Evolutionary conservation across 2,329 filamentous ascomycete genomes (phyloP), one percentile per base, ranked within the genome.

Genomic region (Laburnicola sp.): DNA sequence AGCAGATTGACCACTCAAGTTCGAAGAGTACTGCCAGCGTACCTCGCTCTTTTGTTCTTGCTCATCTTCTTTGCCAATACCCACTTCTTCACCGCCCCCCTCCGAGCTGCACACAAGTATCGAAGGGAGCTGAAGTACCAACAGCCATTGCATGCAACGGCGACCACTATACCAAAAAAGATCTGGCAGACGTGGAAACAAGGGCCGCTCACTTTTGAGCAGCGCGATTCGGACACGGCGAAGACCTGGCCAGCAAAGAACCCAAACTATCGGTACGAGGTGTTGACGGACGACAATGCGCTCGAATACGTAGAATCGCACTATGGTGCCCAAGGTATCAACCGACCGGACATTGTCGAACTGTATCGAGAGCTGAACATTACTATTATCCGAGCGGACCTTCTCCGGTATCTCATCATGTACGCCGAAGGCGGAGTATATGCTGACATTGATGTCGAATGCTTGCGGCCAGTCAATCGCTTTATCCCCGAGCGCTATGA

Each of bases 151-250:
- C 64, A 70, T 40, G 23, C 54, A 4, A 45, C 62, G 26, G 58
- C 53, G 37, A 54, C 56, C 51, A 45, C 66, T 47, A 60, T 89
- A 85, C 60, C 87, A 80, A 4, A 79, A 48, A 90, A 89, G 71
- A 87, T 90, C 58, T 90, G 86, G 87, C 87, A 90, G 70, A 86
- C 84, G 0, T 90, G 87, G 87, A 90, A 89, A 68, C 81, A 86
- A 26, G 81, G 86, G 54, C 84, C 86, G 2, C 75, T 88, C 30
- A 76, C 77, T 2, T 88, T 89, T 63, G 86, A 87, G 56, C 79
- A 84, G 61, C 78, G 82, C 45, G 85, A 89, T 61, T 74, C 81
- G 28, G 72, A 78, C 23, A 77, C 78, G 0, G 86, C 86, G 7
- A 79, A 80, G 58, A 85, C 85, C 1, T 90, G 87, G 86, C 77